Evolutionary conservation across 2,329 filamentous ascomycete species (phyloP).

Genomic region (Colletotrichum limetticola): DNA sequence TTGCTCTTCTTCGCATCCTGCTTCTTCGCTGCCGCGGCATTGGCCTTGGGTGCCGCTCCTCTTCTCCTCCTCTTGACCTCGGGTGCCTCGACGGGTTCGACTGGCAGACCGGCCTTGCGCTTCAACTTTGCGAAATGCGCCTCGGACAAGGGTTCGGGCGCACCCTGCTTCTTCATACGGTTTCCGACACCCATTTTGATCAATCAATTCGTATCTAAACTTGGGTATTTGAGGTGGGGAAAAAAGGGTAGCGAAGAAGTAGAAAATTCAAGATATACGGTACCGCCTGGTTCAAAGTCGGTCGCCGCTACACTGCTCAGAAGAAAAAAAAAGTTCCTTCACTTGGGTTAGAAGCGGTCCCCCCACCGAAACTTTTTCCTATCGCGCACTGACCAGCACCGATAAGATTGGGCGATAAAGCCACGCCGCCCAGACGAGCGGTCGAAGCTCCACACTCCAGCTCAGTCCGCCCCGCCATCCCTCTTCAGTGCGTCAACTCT

Average conservation of each 20-base stretch:
- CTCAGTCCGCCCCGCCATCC: constrained; percentile 30
- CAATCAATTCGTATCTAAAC: constrained; percentile 33
- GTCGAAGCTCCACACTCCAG: constrained; percentile 27
- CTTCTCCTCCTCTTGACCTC: constrained; percentile 72
- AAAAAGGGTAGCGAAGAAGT: constrained; percentile 19
- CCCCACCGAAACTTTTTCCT: constrained; percentile 54
- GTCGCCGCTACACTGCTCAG: constrained; percentile 1
- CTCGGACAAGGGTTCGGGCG: constrained; percentile 85
- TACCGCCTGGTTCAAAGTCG: constrained; percentile 13
- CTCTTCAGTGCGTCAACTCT: constrained; percentile 15
- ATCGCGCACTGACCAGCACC: constrained; percentile 21
- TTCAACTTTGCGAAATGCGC: constrained; percentile 82
- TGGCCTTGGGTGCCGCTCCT: constrained; percentile 45
- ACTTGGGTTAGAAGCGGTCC: constrained; percentile 31
- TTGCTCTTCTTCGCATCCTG: constrained; percentile 48
- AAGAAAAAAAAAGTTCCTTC: constrained; percentile 33
- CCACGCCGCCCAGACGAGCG: constrained; percentile 28
- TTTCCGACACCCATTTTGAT: constrained; percentile 85
- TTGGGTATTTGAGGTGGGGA: constrained; percentile 31
- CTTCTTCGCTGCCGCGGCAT: constrained; percentile 45
- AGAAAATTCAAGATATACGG: constrained; percentile 18
- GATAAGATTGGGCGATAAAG: constrained; percentile 31
- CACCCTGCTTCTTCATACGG: constrained; percentile 95
- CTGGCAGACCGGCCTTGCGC: constrained; percentile 81
- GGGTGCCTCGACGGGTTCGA: constrained; percentile 64